Evolutionary conservation across 805 yeast species (phyloP), one percentile per base, ranked within the genome.

Genomic region (Metschnikowia chrysomelidarum): DNA sequence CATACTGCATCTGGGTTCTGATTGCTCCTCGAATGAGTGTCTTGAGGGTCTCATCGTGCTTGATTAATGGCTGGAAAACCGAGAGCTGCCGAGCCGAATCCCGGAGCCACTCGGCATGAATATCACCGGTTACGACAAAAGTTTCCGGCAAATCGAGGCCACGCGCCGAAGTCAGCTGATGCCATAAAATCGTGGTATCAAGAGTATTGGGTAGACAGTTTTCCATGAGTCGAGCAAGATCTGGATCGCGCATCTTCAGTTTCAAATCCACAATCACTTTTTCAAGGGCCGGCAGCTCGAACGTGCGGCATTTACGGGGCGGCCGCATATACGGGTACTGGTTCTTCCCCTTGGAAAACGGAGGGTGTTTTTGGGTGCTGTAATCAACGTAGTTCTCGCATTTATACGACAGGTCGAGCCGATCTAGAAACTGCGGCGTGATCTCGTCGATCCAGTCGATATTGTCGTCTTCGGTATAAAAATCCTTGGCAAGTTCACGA

Each of bases 81-180:
- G 86, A 73, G 30, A 87, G 60, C 53, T 87, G 96, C 47, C 93
- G 67, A 0, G 95, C 86, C 1, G 94, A 80, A 57, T 87, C 96
- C 34, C 96, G 62, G 31, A 87, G 63, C 96, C 96, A 87, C 58
- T 87, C 95, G 2, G 96, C 96, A 56, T 86, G 88, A 37, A 87
- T 87, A 53, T 87, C 96, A 7, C 96, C 96, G 0, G 96, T 87
- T 20, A 87, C 91, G 1, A 87, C 75, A 58, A 87, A 87, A 1
- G 94, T 69, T 43, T 78, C 75, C 0, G 88, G 61, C 9, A 18
- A 14, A 9, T 38, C 43, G 12, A 24, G 16, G 4, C 12, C 46
- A 32, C 14, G 44, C 33, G 36, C 32, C 24, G 10, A 47, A 49
- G 12, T 56, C 21, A 36, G 43, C 26, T 24, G 32, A 56, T 82